These are phyloP conservation scores for Tulasnella sp. DNA, from an alignment of 768 basidiomycete species.

Conservation along the genomic window DNA sequence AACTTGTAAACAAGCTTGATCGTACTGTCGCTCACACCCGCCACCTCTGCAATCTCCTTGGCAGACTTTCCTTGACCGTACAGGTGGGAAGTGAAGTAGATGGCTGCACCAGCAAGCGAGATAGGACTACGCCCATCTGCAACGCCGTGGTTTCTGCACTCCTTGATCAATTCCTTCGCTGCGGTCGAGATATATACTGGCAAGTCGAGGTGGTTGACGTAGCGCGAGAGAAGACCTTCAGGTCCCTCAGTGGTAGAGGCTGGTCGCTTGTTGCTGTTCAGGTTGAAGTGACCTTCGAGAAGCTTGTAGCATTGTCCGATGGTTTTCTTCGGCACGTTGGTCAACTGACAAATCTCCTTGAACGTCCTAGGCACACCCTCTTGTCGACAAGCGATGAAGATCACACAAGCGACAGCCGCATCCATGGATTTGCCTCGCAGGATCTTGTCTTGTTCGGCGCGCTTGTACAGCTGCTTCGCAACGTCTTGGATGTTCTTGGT, in stretches of 20 bases:
- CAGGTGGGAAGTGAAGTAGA: constrained; percentile 88
- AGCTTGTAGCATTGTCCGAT: constrained; percentile 93
- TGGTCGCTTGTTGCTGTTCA: constrained; percentile 53
- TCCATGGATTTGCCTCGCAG: constrained; percentile 89
- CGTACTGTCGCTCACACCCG: constrained; percentile 94
- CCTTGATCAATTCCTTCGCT: constrained; percentile 78
- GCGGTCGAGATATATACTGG: constrained; percentile 81
- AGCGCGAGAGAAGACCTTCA: constrained; percentile 71
- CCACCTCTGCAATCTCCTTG: constrained; percentile 86
- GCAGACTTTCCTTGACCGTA: constrained; percentile 74
- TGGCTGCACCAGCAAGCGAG: constrained; percentile 97
- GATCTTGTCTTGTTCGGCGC: constrained; percentile 93
- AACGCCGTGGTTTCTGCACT: constrained; percentile 79
- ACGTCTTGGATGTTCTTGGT: constrained; percentile 94
- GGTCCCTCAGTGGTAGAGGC: constrained; percentile 42
- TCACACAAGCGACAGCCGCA: constrained; percentile 95
- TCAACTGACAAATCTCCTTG: constrained; percentile 91
- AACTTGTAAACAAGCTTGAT: constrained; percentile 87
- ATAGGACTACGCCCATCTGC: constrained; percentile 94
- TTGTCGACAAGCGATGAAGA: constrained; percentile 95
- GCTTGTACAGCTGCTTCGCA: constrained; percentile 96
- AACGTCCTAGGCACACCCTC: constrained; percentile 96
- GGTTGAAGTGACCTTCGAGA: constrained; percentile 84
- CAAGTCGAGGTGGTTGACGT: constrained; percentile 90
- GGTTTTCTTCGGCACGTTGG: constrained; percentile 92